Base-by-base conservation (phyloP, 805 yeast genomes). In the Candida oleophila region DNA sequence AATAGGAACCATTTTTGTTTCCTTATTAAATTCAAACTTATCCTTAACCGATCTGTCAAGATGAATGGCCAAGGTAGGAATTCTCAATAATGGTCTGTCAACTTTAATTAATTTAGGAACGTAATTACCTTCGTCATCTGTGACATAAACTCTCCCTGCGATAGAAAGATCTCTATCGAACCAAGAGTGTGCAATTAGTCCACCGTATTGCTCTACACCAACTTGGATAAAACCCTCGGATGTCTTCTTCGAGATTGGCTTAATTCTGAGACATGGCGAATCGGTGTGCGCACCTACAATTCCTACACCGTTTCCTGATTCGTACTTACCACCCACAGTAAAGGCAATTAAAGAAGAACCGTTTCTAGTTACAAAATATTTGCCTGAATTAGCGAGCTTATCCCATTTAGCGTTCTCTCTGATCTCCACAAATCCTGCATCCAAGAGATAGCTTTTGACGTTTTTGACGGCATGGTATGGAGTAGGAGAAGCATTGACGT, bases 241-340 rank as follows among this genome's bases (percentile, higher is more conserved):
- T 9, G 70, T 64, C 54, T 79, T 80, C 59, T 83, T 82, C 20
- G 96, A 87, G 25, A 86, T 73, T 11, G 99, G 99, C 68, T 92
- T 94, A 54, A 92, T 80, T 61, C 96, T 78, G 53, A 92, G 73
- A 28, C 89, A 82, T 9, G 98, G 98, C 3, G 96, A 87, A 65
- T 92, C 99, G 0, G 97, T 91, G 66, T 92, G 99, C 1, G 97
- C 96, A 15, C 98, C 99, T 32, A 91, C 86, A 44, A 94, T 83
- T 3, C 97, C 81, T 50, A 90, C 74, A 8, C 96, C 92, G 51
- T 85, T 82, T 9, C 96, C 96, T 2, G 87, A 83, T 44, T 63
- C 57, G 82, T 87, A 88, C 41, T 80, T 60, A 1, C 76, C 76
- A 33, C 97, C 97, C 16, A 89, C 84, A 2, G 83, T 79, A 66